Conservation (phyloP, 75 land plant genomes). For the Gnetum montanum region DNA sequence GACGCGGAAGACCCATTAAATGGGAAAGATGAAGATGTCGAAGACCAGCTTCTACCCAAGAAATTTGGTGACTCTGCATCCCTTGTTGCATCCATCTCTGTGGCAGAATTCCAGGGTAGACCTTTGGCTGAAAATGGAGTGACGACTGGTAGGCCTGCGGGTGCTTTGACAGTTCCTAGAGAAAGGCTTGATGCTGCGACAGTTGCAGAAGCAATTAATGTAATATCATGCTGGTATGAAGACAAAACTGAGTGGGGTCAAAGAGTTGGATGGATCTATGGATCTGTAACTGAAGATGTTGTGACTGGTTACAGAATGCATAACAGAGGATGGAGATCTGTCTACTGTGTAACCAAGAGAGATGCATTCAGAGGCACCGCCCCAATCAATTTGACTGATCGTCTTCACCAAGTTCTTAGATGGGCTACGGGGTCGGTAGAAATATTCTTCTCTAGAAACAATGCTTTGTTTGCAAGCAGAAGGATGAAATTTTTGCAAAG, state of each 20-base stretch:
- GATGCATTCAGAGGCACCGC: slow-evolving; percentile 91
- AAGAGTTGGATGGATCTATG: slow-evolving; percentile 86
- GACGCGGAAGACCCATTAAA: too few species aligned
- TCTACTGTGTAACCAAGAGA: slow-evolving; percentile 74
- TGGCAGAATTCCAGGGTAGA: slow-evolving; percentile 82
- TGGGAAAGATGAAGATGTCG: slow-evolving; percentile 50
- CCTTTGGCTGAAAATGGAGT: slow-evolving; percentile 58
- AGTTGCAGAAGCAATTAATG: slow-evolving; percentile 85
- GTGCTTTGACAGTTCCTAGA: slow-evolving; percentile 65
- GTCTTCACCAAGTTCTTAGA: slow-evolving; percentile 27
- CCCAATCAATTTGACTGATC: slow-evolving; percentile 45
- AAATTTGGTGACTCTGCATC: slow-evolving; percentile 61
- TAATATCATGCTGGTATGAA: slow-evolving; percentile 91
- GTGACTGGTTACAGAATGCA: slow-evolving; percentile 93
- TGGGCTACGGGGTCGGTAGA: slow-evolving; percentile 28
- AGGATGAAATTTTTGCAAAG: slow-evolving; percentile 28
- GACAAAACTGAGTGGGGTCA: slow-evolving; percentile 88
- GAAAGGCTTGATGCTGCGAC: slow-evolving; percentile 87
- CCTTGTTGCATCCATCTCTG: slow-evolving; percentile 61
- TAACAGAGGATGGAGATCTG: slow-evolving; percentile 83
- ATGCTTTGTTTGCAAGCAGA: slow-evolving; percentile 14
- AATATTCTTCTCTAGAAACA: slow-evolving; percentile 29
- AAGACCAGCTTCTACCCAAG: slow-evolving; percentile 51
- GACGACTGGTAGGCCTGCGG: slow-evolving; percentile 61
- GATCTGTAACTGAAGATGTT: slow-evolving; percentile 91